Evolutionary conservation across 345 rosid species (phyloP).

Genomic region (Clausena lansium): DNA sequence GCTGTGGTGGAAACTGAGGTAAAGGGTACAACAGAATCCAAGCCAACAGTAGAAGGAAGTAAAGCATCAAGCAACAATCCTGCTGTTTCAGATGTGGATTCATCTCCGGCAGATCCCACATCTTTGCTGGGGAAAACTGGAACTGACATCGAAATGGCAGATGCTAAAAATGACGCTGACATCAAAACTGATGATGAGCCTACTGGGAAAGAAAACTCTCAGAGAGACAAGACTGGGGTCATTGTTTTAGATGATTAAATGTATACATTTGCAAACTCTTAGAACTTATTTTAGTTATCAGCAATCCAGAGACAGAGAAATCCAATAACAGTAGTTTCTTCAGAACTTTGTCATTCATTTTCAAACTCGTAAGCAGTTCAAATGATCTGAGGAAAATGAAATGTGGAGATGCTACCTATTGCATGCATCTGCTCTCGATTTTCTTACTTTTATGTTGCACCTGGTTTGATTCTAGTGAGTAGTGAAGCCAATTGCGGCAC

Average conservation of each 20-base stretch:
- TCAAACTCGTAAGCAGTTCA: neutral
- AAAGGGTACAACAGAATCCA: conserved; percentile 13
- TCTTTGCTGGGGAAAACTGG: neutral
- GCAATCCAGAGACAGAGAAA: neutral
- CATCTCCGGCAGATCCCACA: conserved; percentile 7
- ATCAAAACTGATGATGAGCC: conserved; percentile 12
- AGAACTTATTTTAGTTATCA: neutral
- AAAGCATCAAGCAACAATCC: conserved; percentile 4
- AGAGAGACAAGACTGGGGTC: conserved; percentile 20
- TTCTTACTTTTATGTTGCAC: neutral
- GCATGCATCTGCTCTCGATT: neutral
- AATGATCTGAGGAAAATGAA: neutral
- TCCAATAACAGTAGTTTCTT: neutral
- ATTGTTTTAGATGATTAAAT: conserved; percentile 41
- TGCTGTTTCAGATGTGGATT: conserved; percentile 7
- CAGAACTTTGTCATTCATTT: neutral
- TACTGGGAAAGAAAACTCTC: conserved; percentile 4
- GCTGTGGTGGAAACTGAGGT: conserved; percentile 22
- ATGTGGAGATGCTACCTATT: neutral
- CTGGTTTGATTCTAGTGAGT: neutral
- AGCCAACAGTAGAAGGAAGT: neutral
- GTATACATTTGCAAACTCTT: neutral
- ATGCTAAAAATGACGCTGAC: conserved; percentile 9
- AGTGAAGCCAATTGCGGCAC: too few relatives aligned
- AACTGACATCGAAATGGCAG: conserved; percentile 21